These are phyloP conservation scores for Ophiostoma tasmaniense DNA, from an alignment of 2,329 filamentous ascomycete species.

Conservation along the genomic window DNA sequence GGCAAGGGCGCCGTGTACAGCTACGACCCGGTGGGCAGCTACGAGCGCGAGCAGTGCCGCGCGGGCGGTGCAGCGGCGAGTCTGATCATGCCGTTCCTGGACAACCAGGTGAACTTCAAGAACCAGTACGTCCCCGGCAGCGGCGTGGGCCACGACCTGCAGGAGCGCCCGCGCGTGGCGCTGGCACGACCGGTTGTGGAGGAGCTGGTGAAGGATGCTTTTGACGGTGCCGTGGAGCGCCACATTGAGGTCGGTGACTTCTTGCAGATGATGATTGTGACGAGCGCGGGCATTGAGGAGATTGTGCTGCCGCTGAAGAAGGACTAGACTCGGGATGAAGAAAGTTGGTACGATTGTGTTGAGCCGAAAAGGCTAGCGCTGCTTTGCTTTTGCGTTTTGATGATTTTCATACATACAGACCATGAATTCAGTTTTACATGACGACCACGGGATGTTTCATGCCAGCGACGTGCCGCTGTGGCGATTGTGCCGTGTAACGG, in stretches of 20 bases:
- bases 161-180: constrained; percentile 61
- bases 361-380: not conserved
- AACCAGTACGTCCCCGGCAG: constrained; percentile 91
- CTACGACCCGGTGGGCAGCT: constrained; percentile 95
- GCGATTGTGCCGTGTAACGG: not conserved
- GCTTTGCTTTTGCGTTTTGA: constrained; percentile 1
- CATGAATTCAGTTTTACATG: not conserved
- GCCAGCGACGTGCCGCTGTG: not conserved
- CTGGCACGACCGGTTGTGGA: constrained; percentile 68
- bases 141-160: constrained; percentile 70
- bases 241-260: constrained; percentile 98
- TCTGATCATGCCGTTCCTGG: constrained; percentile 97
- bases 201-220: constrained; percentile 88
- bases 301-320: constrained; percentile 76
- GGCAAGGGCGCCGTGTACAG: constrained; percentile 91
- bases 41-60: constrained; percentile 93
- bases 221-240: constrained; percentile 94
- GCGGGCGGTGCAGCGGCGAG: constrained; percentile 87
- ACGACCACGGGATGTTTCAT: not conserved
- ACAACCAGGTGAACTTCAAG: constrained; percentile 99
- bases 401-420: not conserved
- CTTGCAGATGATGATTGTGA: constrained; percentile 91
- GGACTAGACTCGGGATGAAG: constrained; percentile 49
- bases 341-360: not conserved
- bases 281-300: constrained; percentile 81